Conservation (phyloP, 441 rosid species). For the Erodium moschatum region DNA sequence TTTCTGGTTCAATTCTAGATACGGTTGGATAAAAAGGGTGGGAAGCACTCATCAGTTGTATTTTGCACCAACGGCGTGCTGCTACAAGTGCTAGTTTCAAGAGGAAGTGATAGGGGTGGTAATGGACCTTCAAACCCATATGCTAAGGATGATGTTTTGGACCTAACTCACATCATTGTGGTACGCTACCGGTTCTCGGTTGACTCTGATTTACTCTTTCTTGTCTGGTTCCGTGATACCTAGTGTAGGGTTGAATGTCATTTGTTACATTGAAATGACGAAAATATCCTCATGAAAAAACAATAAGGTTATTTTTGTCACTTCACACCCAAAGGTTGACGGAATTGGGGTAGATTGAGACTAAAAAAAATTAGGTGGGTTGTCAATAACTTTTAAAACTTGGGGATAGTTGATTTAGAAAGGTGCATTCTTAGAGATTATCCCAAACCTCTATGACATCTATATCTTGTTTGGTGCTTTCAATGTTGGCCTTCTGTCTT, state of each 20-base stretch:
- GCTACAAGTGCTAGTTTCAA: conserved; percentile 65
- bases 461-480: background rate
- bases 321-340: no score
- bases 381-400: no score
- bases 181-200: conserved; percentile 31
- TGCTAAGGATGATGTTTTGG: conserved; percentile 36
- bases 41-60: conserved; percentile 73
- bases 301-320: no score
- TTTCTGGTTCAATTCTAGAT: conserved; percentile 35
- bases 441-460: background rate
- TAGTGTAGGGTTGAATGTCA: background rate
- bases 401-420: no score
- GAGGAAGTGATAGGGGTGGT: conserved; percentile 33
- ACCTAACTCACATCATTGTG: conserved; percentile 89
- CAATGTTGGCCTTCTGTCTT: background rate
- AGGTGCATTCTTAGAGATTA: no score
- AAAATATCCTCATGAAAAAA: no score
- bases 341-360: no score
- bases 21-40: conserved; percentile 87
- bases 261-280: background rate
- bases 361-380: no score
- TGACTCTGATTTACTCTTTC: conserved; percentile 8
- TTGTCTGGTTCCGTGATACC: background rate
- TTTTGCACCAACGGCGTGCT: conserved; percentile 95
- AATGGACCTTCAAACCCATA: conserved; percentile 24